Base-by-base conservation (phyloP, 495 filamentous ascomycete genomes). In the Clavariopsis aquatica region DNA sequence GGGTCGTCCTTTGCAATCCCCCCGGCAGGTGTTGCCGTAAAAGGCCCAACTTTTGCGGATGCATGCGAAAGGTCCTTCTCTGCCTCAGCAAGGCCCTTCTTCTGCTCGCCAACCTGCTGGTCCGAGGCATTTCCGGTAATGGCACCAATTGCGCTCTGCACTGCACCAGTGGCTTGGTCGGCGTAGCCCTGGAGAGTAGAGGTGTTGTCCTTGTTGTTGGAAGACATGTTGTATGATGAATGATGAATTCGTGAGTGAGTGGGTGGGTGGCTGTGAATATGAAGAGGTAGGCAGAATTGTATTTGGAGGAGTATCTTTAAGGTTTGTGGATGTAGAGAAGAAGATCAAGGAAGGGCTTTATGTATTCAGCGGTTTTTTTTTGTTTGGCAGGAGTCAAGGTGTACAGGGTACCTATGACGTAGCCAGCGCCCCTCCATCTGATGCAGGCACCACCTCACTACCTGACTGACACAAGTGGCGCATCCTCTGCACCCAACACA, bases 151-250 rank as follows among this genome's bases (percentile, higher is more conserved):
- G 80, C 83, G 57, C 81, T 87, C 77, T 96, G 91, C 55, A 85
- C 85, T 43, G 84, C 74, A 59, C 89, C 91, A 47, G 83, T 81
- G 70, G 89, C 89, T n/a, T 81, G 82, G 82, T 96, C 91, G 62
- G 92, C 74, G 80, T 88, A 88, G 54, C 90, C 89, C 81, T 92
- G 83, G 73, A 90, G 79, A 65, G 90, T 93, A 57, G 91, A 95
- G 69, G 79, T 69, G 41, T 38, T 17, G 63, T 66, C 63, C 53
- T 69, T 66, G 57, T 69, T 69, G 66, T 62, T 57, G 31, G 49
- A 47, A 59, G 64, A 64, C 64, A 67, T 66, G 58, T n/a, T n/a
- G n/a, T n/a, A n/a, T n/a, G n/a, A n/a, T n/a, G n/a, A n/a, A n/a
- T n/a, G n/a, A n/a, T n/a, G n/a, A n/a, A n/a, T n/a, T n/a, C n/a